Base-by-base conservation (phyloP, 805 yeast species). In the Cyberlindnera saturnus region DNA sequence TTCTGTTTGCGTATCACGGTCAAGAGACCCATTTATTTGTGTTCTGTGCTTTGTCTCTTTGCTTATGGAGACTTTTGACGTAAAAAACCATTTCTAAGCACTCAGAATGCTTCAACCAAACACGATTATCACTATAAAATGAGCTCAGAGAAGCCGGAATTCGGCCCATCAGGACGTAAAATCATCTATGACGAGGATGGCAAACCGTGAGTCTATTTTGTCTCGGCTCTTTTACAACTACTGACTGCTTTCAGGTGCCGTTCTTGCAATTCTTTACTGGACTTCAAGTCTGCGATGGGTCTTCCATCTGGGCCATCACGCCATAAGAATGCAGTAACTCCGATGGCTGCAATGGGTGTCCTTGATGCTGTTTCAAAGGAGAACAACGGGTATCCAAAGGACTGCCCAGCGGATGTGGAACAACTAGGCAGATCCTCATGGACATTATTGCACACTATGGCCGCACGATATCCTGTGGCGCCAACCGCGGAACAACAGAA, bases 391-490 rank as follows among this genome's bases (percentile, higher is more conserved):
- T 68, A 72, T 47, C 48, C 63, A 3, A 67, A 71, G 41, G 82
- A 76, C 26, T 80, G 84, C 49, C 99, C 99, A 1, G 90, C 98
- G 0, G 97, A 90, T 64, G 91, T 85, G 3, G 82, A 73, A 41
- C 70, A 73, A 47, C 63, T 93, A 5, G 99, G 99, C 1, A 70
- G 81, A 38, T 79, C 96, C 0, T 80, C 96, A 3, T 93, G 99
- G 99, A 87, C 96, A 1, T 74, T 91, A 34, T 67, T 93, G 30
- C 99, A 93, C 57, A 74, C 95, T 0, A 74, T 91, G 41, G 96
- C 96, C 0, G 96, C 97, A 0, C 76, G 77, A 15, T 93, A 88
- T 57, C 97, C 99, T 0, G 81, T 73, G 33, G 63, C 54, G 0
- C 95, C 99, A 2, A 57, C 75, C 5, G 55, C 55, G 3, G 64